phyloP scores from a whole-genome alignment of 768 basidiomycete species.

The Rhodotorula babjevae region DNA sequence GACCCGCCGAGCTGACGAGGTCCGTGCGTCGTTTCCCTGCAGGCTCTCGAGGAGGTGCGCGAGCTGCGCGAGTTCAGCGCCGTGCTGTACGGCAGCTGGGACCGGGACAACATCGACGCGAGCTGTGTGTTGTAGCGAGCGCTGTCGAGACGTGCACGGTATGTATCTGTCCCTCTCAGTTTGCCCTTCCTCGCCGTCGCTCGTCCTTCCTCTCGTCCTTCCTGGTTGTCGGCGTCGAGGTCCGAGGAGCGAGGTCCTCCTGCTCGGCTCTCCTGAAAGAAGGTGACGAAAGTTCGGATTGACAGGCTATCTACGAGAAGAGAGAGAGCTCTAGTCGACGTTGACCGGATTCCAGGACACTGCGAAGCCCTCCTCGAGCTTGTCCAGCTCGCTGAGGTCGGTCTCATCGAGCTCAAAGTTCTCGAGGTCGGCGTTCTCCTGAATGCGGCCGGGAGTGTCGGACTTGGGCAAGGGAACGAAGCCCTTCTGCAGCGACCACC shows the following conservation, averaged over 20 bases:
- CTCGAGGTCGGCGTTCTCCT: conserved; percentile 62
- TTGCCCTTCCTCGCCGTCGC: too few species aligned
- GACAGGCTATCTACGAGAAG: too few species aligned
- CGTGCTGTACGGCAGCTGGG: conserved; percentile 66
- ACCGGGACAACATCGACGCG: conserved; percentile 45
- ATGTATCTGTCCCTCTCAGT: too few species aligned
- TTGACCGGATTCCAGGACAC: conserved; percentile 73
- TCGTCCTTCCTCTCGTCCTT: too few species aligned
- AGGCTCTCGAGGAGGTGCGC: conserved; percentile 61
- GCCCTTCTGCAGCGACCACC: conserved; percentile 53
- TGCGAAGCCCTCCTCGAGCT: conserved; percentile 66
- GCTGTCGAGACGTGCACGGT: background rate
- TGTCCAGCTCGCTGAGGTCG: conserved; percentile 59
- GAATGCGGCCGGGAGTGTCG: conserved; percentile 63
- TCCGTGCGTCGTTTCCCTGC: background rate
- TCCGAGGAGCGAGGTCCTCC: too few species aligned
- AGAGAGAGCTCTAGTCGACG: conserved; percentile 15
- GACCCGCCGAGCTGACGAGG: too few species aligned
- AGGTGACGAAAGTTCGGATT: too few species aligned
- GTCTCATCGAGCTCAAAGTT: conserved; percentile 63
- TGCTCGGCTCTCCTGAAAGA: too few species aligned
- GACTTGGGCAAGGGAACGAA: conserved; percentile 77
- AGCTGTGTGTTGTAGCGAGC: background rate
- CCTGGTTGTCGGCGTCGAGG: too few species aligned
- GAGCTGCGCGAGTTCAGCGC: conserved; percentile 68